Evolutionary conservation across 2,329 filamentous ascomycete genomes (phyloP).

Genomic region (Chrysosporium queenslandicum): DNA sequence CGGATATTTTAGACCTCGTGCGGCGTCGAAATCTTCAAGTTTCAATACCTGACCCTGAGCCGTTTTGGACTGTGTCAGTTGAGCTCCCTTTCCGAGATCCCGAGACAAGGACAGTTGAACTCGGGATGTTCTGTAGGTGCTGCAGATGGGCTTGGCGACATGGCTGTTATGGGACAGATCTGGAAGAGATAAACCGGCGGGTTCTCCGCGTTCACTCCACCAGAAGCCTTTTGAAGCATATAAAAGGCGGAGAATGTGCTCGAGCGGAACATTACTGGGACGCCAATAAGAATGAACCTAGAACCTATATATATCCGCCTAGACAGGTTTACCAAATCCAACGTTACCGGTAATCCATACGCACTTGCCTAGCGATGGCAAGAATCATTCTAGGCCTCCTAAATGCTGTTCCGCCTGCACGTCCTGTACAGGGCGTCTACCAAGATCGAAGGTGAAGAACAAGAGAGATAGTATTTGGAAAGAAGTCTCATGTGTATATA

Average conservation of each 20-base stretch:
- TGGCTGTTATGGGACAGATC: not conserved
- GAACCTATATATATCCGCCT: not conserved
- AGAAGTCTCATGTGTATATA: no score
- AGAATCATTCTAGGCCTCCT: no score
- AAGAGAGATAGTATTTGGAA: no score
- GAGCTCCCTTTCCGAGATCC: not conserved
- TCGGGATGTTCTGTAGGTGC: not conserved
- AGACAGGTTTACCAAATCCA: no score
- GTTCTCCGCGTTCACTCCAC: not conserved
- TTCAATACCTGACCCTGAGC: not conserved
- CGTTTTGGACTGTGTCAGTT: not conserved
- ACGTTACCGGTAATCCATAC: no score
- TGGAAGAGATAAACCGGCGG: not conserved
- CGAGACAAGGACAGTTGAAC: not conserved
- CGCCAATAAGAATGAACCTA: not conserved
- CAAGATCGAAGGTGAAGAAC: no score
- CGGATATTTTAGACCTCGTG: not conserved
- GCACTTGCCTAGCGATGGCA: no score
- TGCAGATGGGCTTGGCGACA: not conserved
- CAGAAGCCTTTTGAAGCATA: not conserved
- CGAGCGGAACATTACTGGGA: not conserved
- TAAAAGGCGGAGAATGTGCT: not conserved
- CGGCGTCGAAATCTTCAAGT: not conserved
- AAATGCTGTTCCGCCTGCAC: no score
- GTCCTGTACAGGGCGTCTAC: no score